Conservation (phyloP, 2,329 filamentous ascomycete species). For the Diaporthe caulivora region DNA sequence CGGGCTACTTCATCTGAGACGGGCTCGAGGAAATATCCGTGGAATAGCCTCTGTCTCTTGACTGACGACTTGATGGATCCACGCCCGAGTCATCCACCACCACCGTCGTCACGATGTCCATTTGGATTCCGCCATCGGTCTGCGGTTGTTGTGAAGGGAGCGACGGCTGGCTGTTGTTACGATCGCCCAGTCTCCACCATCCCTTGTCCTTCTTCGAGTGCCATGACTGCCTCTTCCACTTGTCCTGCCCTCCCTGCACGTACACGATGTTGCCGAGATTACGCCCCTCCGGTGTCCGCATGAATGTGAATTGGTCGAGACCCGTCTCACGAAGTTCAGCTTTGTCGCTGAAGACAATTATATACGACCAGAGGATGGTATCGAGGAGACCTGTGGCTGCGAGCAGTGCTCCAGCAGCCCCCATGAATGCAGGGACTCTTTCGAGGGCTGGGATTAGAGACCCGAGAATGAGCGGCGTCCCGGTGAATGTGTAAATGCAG, state of each 20-base stretch:
- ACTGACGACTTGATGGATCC: not conserved
- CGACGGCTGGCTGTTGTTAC: slow-evolving; percentile 33
- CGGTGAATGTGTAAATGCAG: slow-evolving; percentile 77
- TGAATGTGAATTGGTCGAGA: slow-evolving; percentile 64
- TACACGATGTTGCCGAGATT: slow-evolving; percentile 57
- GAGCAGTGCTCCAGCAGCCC: slow-evolving; percentile 70
- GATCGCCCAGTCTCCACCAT: slow-evolving; percentile 37
- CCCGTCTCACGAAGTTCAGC: slow-evolving; percentile 60
- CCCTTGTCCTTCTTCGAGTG: slow-evolving; percentile 38
- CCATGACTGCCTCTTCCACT: slow-evolving; percentile 35
- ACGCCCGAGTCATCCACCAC: slow-evolving; percentile 44
- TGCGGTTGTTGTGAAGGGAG: not conserved
- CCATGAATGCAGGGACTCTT: slow-evolving; percentile 55
- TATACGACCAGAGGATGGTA: slow-evolving; percentile 65
- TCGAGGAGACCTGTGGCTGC: slow-evolving; percentile 68
- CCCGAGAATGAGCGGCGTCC: slow-evolving; percentile 73
- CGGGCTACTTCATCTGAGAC: not conserved
- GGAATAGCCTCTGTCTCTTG: slow-evolving; percentile 3
- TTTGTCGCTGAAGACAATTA: slow-evolving; percentile 60
- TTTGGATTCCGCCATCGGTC: slow-evolving; percentile 42
- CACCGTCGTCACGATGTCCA: slow-evolving; percentile 49
- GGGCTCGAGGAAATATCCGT: slow-evolving; percentile 26
- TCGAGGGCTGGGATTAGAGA: slow-evolving; percentile 46
- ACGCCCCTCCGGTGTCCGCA: slow-evolving; percentile 54
- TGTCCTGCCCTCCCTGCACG: slow-evolving; percentile 45